These are phyloP conservation scores for Thalassiosira mediterranea DNA, from an alignment of 352 stramenopile genomes.

Conservation along the genomic window DNA sequence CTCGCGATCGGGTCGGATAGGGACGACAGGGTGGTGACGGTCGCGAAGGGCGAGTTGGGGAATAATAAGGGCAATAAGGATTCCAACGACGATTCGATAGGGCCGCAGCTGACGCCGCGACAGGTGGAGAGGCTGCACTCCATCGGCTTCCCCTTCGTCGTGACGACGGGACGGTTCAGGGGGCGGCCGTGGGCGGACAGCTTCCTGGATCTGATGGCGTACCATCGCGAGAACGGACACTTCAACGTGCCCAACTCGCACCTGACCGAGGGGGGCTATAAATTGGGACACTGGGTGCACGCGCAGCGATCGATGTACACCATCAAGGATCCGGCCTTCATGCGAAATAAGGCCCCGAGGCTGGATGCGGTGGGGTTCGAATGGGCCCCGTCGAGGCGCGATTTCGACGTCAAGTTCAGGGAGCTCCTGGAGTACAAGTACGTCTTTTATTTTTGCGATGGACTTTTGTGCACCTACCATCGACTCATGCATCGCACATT, in stretches of 20 bases:
- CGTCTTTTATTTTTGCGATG: too few species aligned
- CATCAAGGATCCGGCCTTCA: not conserved
- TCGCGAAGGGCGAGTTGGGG: not conserved
- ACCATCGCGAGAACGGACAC: not conserved
- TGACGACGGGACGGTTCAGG: not conserved
- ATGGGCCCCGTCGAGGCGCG: not conserved
- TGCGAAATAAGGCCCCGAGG: not conserved
- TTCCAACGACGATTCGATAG: too few species aligned
- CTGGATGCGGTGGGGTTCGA: not conserved
- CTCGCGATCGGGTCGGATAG: constrained; percentile 6
- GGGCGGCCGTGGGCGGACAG: not conserved
- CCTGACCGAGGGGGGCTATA: not conserved
- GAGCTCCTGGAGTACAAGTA: constrained; percentile 9
- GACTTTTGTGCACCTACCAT: too few species aligned
- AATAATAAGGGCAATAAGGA: too few species aligned
- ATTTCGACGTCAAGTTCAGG: constrained; percentile 5
- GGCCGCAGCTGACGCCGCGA: not conserved
- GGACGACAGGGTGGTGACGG: not conserved
- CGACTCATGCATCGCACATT: too few species aligned
- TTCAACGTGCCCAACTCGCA: not conserved
- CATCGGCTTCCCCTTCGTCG: constrained; percentile 5
- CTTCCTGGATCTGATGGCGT: not conserved
- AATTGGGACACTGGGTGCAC: not conserved
- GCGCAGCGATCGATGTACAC: not conserved
- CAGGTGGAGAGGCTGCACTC: constrained; percentile 3